Evolutionary conservation across 768 basidiomycete species (phyloP).

Genomic region (Lactarius pseudohatsudake): DNA sequence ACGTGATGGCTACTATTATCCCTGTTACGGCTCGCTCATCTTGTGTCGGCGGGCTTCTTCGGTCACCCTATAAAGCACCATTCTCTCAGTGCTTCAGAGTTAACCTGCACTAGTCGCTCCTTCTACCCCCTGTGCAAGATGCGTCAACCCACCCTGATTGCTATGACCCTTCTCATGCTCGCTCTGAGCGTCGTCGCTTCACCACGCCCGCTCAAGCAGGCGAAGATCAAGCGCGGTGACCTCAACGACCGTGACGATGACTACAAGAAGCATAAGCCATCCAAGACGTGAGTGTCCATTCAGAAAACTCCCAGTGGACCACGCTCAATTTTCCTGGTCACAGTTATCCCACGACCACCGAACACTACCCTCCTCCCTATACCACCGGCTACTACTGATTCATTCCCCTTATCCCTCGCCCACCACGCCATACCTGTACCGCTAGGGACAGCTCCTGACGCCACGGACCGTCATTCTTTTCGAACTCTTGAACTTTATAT

Average conservation of each 20-base stretch:
- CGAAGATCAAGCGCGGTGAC: constrained; percentile 32
- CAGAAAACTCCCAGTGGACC: background rate
- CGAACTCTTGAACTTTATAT: background rate
- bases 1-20: background rate
- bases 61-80: constrained; percentile 5
- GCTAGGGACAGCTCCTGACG: background rate
- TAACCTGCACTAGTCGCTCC: background rate
- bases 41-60: background rate
- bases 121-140: constrained; percentile 1
- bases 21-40: background rate
- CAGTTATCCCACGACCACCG: background rate
- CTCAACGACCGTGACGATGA: background rate
- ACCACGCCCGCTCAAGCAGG: constrained; percentile 34
- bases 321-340: background rate
- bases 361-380: too few relatives aligned
- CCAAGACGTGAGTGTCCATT: background rate
- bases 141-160: constrained; percentile 11
- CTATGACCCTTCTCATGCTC: constrained; percentile 16
- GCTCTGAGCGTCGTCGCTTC: constrained; percentile 12
- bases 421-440: background rate
- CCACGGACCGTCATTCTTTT: background rate
- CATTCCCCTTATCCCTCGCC: background rate
- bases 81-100: background rate
- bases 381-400: background rate
- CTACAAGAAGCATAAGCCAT: background rate